Base-by-base conservation (phyloP, 768 basidiomycete genomes). In the Mycena venus region DNA sequence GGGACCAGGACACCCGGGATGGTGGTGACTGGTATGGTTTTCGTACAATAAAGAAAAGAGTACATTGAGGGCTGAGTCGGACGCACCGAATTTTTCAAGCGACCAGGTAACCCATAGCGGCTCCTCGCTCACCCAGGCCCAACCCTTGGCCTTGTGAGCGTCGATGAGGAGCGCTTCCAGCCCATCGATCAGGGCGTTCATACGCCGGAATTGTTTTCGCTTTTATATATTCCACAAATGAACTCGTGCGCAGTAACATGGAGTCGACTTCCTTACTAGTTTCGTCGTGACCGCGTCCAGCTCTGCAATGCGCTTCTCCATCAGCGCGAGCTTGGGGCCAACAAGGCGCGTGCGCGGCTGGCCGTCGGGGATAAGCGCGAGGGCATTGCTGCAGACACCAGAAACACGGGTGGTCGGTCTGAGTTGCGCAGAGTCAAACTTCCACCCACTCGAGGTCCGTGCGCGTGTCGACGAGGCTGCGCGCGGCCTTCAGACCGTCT, bases 371-470 rank as follows among this genome's bases (percentile, higher is more conserved):
- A 91, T 80, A 25, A 90, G 79, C 44, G 90, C 86, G 8, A 96
- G 85, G 40, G 86, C 86, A 80, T 96, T 96, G 78, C 94, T 95
- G 78, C 25, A 69, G 70, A 21, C 49, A 32, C n/a, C 29, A 32
- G 29, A 49, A n/a, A n/a, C n/a, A n/a, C n/a, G n/a, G n/a, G 34
- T 44, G n/a, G 63, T 79, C 64, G 77, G 73, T 74, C 40, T 44
- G 55, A 44, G 38, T 34, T 27, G 32, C 51, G 42, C 42, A 34
- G 32, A 51, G 27, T 7, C 56, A 56, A 68, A 66, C n/a, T n/a
- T n/a, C n/a, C n/a, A 86, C 92, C 78, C 84, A 97, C 96, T 96
- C 93, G 74, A 98, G 88, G 79, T 96, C 94, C 19, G 96, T 98
- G 23, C 94, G 88, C 21, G 93, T 84, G 78, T 97, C 95, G 3